Conservation (phyloP, 805 yeast species). For the Diddensiella caesifluorescens region DNA sequence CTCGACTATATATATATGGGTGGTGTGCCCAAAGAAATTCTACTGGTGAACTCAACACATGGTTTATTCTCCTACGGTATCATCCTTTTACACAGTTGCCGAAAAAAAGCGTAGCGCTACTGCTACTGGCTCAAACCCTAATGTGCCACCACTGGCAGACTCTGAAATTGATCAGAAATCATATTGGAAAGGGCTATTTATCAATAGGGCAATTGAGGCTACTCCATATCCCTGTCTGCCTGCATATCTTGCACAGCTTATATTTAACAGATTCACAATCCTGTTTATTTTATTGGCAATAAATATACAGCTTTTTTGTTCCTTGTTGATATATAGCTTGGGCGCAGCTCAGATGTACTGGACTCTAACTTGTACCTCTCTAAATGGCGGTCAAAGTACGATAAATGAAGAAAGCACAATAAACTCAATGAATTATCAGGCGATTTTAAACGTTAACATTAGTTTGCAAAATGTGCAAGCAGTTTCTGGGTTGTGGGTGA, state of each 20-base stretch:
- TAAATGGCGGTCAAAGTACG: neutral
- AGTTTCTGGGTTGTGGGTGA: constrained; percentile 5
- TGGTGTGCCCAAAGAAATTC: no score
- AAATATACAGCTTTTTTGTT: constrained; percentile 13
- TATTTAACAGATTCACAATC: constrained; percentile 20
- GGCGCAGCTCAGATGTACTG: constrained; percentile 1
- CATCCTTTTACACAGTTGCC: constrained; percentile 20
- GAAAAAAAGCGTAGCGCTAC: neutral
- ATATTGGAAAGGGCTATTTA: constrained; percentile 12
- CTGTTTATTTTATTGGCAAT: constrained; percentile 14
- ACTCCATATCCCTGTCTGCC: constrained; percentile 22
- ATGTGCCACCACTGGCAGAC: neutral
- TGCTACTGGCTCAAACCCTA: neutral
- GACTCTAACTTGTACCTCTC: neutral
- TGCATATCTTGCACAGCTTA: constrained; percentile 16
- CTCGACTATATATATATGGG: no score
- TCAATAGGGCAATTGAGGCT: constrained; percentile 12
- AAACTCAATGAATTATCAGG: constrained; percentile 10
- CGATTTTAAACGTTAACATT: constrained; percentile 12
- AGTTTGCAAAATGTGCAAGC: constrained; percentile 11
- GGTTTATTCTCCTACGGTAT: constrained; percentile 15
- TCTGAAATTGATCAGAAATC: neutral
- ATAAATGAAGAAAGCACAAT: neutral
- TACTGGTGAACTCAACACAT: no score
- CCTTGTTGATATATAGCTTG: neutral